Evolutionary conservation across 768 basidiomycete genomes (phyloP).

Genomic region (Termitomyces sp.): DNA sequence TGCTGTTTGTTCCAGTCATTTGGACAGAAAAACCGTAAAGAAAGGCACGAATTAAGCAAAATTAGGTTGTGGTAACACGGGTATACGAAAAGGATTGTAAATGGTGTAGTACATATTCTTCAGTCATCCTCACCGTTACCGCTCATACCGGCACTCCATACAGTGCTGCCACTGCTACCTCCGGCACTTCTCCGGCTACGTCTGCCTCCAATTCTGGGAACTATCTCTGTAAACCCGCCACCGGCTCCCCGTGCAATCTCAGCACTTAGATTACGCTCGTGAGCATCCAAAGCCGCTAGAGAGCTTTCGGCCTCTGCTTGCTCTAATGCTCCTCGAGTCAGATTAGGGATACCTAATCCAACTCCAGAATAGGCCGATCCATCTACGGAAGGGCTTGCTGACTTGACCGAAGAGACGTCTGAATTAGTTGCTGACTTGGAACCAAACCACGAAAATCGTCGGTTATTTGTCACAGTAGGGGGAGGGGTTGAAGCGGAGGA

Average conservation of each 20-base stretch:
- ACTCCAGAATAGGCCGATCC: conserved; percentile 20
- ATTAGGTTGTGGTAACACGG: neutral
- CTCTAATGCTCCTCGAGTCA: conserved; percentile 75
- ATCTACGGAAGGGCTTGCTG: conserved; percentile 35
- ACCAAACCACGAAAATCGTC: conserved; percentile 76
- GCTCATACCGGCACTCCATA: conserved; percentile 86
- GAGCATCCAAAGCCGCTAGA: conserved; percentile 75
- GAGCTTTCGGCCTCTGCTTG: conserved; percentile 76
- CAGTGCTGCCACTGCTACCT: conserved; percentile 74
- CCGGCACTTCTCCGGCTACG: conserved; percentile 57
- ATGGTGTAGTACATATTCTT: conserved; percentile 1
- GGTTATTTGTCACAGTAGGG: conserved; percentile 29
- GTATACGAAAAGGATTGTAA: conserved; percentile 6
- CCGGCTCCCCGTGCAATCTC: conserved; percentile 73
- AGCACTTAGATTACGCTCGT: conserved; percentile 66
- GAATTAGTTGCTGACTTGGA: conserved; percentile 38
- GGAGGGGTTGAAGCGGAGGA: conserved; percentile 21
- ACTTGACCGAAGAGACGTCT: conserved; percentile 46
- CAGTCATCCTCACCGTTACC: conserved; percentile 45
- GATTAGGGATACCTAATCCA: conserved; percentile 37
- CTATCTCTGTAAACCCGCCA: conserved; percentile 80
- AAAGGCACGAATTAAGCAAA: neutral
- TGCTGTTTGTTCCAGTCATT: neutral
- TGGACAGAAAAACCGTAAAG: neutral
- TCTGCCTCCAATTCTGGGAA: conserved; percentile 49